Conservation (phyloP, 805 yeast genomes). For the Ogataea philodendri region DNA sequence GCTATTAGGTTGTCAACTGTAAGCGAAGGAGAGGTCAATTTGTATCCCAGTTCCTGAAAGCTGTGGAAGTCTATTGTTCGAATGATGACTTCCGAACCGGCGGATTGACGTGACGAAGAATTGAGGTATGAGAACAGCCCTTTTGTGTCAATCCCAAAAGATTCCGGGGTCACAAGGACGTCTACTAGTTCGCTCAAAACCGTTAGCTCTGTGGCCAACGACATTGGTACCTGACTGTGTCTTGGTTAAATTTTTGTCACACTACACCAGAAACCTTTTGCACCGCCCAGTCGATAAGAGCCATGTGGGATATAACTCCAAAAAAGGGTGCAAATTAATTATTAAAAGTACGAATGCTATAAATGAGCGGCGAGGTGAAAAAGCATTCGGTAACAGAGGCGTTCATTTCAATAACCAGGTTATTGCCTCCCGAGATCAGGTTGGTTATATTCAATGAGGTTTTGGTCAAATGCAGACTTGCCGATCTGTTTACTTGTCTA, state of each 20-base stretch:
- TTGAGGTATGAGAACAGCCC: constrained; percentile 22
- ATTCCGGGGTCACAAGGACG: constrained; percentile 23
- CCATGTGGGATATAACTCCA: too few species aligned
- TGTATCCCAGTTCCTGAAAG: constrained; percentile 28
- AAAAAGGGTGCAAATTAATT: too few species aligned
- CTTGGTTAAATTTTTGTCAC: not conserved
- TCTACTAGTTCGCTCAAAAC: constrained; percentile 27
- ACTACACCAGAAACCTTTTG: too few species aligned
- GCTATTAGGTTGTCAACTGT: constrained; percentile 9
- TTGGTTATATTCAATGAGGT: too few species aligned
- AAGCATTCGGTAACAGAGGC: too few species aligned
- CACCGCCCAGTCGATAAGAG: too few species aligned
- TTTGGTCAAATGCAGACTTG: too few species aligned
- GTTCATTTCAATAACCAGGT: too few species aligned
- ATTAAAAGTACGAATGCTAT: too few species aligned
- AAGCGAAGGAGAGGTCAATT: constrained; percentile 18
- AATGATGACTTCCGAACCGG: constrained; percentile 15
- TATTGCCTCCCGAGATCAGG: too few species aligned
- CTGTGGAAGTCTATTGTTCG: constrained; percentile 28
- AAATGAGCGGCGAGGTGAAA: too few species aligned
- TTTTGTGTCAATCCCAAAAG: constrained; percentile 17
- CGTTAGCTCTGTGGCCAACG: constrained; percentile 19
- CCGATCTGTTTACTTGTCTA: too few species aligned
- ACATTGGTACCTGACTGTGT: constrained; percentile 1
- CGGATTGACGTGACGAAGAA: constrained; percentile 8